Conservation (phyloP, 768 basidiomycete species). For the Termitomyces sp. region DNA sequence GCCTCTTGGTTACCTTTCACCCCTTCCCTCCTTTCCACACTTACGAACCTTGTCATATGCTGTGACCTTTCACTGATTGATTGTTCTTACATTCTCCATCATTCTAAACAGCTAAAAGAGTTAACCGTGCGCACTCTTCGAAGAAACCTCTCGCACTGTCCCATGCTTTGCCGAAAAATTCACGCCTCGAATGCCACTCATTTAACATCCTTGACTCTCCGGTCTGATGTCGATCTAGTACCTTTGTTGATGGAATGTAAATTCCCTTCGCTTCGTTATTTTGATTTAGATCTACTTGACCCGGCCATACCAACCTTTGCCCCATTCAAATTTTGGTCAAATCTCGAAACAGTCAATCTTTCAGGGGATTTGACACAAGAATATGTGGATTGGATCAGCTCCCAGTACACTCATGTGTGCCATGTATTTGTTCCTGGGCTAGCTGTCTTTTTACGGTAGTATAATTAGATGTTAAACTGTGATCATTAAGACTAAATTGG, state of each 20-base stretch:
- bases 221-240: background rate
- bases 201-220: background rate
- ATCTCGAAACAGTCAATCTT: background rate
- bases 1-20: constrained; percentile 9
- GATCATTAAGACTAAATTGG: background rate
- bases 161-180: background rate
- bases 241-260: background rate
- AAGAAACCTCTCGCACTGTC: background rate
- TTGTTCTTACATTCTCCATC: background rate
- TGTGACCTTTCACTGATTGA: background rate
- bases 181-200: background rate
- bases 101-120: background rate
- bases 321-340: background rate
- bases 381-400: background rate
- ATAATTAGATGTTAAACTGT: background rate
- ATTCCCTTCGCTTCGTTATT: background rate
- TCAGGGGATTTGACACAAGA: background rate
- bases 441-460: background rate
- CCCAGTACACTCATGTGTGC: background rate
- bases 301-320: background rate
- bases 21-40: background rate
- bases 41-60: constrained; percentile 2
- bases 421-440: background rate
- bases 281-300: background rate
- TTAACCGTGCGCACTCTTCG: background rate